These are phyloP conservation scores for Jatropha multifida DNA, from an alignment of 441 rosid genomes.

Conservation along the genomic window DNA sequence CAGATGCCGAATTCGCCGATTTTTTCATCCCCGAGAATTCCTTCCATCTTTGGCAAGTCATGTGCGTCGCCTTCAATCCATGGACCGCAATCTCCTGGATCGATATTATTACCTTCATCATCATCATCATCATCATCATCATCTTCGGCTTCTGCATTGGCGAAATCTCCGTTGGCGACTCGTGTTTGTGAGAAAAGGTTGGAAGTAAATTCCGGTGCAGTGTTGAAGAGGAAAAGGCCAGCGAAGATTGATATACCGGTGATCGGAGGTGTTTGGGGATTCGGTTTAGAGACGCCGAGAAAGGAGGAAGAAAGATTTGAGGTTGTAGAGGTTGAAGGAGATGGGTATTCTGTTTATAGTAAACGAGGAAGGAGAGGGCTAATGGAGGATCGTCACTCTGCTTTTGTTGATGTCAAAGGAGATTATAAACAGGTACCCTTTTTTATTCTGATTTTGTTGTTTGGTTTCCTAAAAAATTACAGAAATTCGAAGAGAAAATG, in stretches of 20 bases:
- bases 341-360: conserved; percentile 23
- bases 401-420: conserved; percentile 12
- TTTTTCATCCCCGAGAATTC: conserved; percentile 28
- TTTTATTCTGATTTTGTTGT: background rate
- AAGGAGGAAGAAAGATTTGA: conserved; percentile 18
- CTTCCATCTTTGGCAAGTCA: conserved; percentile 22
- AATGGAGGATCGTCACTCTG: conserved; percentile 25
- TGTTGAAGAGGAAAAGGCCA: conserved; percentile 79
- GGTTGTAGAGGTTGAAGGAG: conserved; percentile 20
- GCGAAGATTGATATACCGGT: conserved; percentile 59
- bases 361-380: conserved; percentile 21
- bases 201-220: conserved; percentile 15
- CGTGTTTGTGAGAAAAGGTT: conserved; percentile 12
- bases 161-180: conserved; percentile 18
- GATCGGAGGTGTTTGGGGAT: conserved; percentile 24
- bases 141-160: conserved; percentile 5
- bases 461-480: background rate
- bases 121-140: background rate
- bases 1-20: conserved; percentile 32
- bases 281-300: conserved; percentile 32
- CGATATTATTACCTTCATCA: background rate
- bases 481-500: too few relatives aligned
- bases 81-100: conserved; percentile 12
- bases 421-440: conserved; percentile 19
- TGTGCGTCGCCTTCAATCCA: conserved; percentile 17